Evolutionary conservation across 1,139 yeast genomes (phyloP).

Genomic region (Blastobotrys persicus): DNA sequence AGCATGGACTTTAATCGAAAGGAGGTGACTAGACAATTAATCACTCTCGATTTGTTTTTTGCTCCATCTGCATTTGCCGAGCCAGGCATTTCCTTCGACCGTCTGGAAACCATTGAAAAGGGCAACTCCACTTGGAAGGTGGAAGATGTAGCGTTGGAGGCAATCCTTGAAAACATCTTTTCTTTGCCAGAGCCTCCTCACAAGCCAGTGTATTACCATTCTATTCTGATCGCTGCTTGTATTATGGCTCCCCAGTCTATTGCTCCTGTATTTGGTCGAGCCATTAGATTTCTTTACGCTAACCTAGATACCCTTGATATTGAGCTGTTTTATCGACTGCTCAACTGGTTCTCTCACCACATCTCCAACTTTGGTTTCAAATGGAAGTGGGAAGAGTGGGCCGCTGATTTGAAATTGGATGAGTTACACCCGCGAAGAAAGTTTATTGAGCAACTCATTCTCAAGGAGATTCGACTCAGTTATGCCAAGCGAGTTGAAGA

Average conservation of each 20-base stretch:
- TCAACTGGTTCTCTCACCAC: slow-evolving; percentile 94
- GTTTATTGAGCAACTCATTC: slow-evolving; percentile 74
- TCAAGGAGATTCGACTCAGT: slow-evolving; percentile 76
- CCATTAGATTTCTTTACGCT: slow-evolving; percentile 77
- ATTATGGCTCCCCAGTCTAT: slow-evolving; percentile 81
- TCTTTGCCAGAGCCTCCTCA: slow-evolving; percentile 67
- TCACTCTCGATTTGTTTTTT: slow-evolving; percentile 73
- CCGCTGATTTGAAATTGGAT: slow-evolving; percentile 34
- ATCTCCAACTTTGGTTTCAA: slow-evolving; percentile 90
- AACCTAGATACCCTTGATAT: slow-evolving; percentile 67
- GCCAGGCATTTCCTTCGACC: slow-evolving; percentile 80
- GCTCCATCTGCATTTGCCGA: slow-evolving; percentile 70
- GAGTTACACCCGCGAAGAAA: slow-evolving; percentile 68
- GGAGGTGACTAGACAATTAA: slow-evolving; percentile 81
- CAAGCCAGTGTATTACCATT: slow-evolving; percentile 74
- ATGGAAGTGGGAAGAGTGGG: slow-evolving; percentile 99
- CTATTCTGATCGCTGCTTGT: slow-evolving; percentile 87
- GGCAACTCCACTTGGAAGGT: slow-evolving; percentile 73
- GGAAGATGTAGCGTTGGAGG: slow-evolving; percentile 87
- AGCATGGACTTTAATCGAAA: slow-evolving; percentile 85
- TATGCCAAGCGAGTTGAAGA: slow-evolving; percentile 69
- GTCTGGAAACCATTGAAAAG: slow-evolving; percentile 47
- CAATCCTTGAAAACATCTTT: slow-evolving; percentile 74
- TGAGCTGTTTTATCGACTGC: slow-evolving; percentile 67
- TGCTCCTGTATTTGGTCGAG: slow-evolving; percentile 95